These are phyloP conservation scores for Nicotiana noctiflora DNA, from an alignment of 257 asterid species.

Conservation along the genomic window DNA sequence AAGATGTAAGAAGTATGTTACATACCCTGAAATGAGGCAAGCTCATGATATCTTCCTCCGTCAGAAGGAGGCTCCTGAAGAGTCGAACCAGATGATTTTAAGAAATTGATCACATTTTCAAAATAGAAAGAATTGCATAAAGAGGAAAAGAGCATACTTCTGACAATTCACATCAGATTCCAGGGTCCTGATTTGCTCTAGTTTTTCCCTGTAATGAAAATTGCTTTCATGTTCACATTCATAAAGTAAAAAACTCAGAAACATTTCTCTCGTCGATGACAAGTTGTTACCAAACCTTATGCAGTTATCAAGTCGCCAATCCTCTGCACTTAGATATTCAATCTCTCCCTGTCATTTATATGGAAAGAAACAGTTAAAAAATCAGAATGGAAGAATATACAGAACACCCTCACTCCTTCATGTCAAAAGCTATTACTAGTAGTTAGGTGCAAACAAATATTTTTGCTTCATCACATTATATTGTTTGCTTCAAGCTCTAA, in stretches of 20 bases:
- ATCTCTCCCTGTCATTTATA: conserved; percentile 50
- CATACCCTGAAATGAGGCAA: conserved; percentile 57
- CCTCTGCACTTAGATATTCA: conserved; percentile 45
- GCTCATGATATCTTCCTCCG: conserved; percentile 57
- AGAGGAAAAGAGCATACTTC: conserved; percentile 35
- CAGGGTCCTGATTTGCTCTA: conserved; percentile 42
- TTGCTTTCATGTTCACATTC: conserved; percentile 14
- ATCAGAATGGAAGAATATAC: not conserved
- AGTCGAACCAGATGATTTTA: conserved; percentile 10
- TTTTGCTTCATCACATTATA: not conserved
- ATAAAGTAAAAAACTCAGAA: not conserved
- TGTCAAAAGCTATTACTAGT: not conserved
- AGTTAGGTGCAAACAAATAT: not conserved
- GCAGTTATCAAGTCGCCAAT: conserved; percentile 45
- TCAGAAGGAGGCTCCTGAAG: conserved; percentile 56
- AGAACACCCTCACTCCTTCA: not conserved
- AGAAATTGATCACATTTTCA: conserved; percentile 12
- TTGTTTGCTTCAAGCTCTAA: not conserved
- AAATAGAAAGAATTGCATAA: conserved; percentile 5
- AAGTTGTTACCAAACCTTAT: conserved; percentile 49
- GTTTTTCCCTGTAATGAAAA: conserved; percentile 53
- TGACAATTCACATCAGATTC: conserved; percentile 34
- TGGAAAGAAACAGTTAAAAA: not conserved
- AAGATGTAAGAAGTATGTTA: not conserved
- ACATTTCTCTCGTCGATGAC: conserved; percentile 3